phyloP scores from a whole-genome alignment of 352 stramenopile genomes.

The Phytophthora fragariaefolia region DNA sequence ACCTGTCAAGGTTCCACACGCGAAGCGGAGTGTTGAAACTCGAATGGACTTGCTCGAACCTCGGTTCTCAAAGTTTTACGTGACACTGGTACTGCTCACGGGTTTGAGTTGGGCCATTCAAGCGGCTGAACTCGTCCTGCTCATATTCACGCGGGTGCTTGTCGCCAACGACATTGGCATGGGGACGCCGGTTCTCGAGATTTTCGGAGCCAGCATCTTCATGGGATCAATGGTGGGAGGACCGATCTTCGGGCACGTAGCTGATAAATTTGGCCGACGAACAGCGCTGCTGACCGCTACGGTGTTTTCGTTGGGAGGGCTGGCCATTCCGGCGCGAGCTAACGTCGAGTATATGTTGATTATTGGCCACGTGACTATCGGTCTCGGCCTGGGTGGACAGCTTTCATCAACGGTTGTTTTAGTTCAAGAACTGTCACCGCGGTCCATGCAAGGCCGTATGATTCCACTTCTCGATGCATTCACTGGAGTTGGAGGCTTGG shows the following conservation, averaged over 20 bases:
- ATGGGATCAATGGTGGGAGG: conserved; percentile 37
- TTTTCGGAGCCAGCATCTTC: conserved; percentile 41
- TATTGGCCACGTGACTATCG: conserved; percentile 39
- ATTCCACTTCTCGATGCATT: conserved; percentile 52
- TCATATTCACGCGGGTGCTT: conserved; percentile 42
- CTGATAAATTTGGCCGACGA: conserved; percentile 43
- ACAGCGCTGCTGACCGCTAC: conserved; percentile 38
- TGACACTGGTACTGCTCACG: conserved; percentile 37
- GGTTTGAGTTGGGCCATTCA: conserved; percentile 52
- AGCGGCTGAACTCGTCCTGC: conserved; percentile 46
- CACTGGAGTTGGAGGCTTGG: conserved; percentile 40
- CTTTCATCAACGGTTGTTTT: conserved; percentile 40
- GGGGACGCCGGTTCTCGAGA: conserved; percentile 27
- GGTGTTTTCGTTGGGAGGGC: conserved; percentile 39
- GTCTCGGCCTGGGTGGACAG: conserved; percentile 47
- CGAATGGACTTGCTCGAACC: conserved; percentile 30
- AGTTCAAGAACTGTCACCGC: conserved; percentile 46
- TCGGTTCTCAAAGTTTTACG: conserved; percentile 40
- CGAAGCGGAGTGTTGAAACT: background rate
- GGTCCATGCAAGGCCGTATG: conserved; percentile 32
- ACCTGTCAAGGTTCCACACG: conserved; percentile 8
- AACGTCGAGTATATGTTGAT: conserved; percentile 33
- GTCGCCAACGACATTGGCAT: conserved; percentile 43
- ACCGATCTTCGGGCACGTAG: conserved; percentile 41
- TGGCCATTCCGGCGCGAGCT: conserved; percentile 33